A percentile compares a stretch with the other conserved stretches of the same genome.
Evolutionary conservation across 805 yeast species (phyloP).

Genomic region (Yarrowia yakushimensis): DNA sequence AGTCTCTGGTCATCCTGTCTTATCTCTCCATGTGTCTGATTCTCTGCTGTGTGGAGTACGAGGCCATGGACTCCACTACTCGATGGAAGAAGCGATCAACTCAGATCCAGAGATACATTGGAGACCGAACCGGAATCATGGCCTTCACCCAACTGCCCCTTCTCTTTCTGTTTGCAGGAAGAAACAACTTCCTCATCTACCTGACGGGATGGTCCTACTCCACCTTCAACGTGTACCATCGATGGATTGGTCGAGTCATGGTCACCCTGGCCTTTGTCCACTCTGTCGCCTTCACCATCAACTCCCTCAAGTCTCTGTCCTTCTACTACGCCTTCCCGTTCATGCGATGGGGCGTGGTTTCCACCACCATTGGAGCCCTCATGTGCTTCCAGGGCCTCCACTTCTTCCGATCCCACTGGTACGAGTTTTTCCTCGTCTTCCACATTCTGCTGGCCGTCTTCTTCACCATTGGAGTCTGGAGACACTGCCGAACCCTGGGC

Average conservation of each 20-base stretch:
- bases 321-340: not conserved
- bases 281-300: conserved; percentile 25
- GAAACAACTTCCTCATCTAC: conserved; percentile 63
- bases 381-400: conserved; percentile 50
- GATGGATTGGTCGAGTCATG: conserved; percentile 35
- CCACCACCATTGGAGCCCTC: conserved; percentile 43
- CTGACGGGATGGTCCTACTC: conserved; percentile 61
- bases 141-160: conserved; percentile 34
- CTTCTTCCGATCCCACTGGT: conserved; percentile 49
- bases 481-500: conserved; percentile 47
- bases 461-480: conserved; percentile 55
- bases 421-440: conserved; percentile 57
- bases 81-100: conserved; percentile 36
- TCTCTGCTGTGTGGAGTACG: conserved; percentile 29
- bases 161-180: conserved; percentile 49
- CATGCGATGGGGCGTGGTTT: conserved; percentile 44
- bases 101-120: conserved; percentile 30
- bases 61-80: not conserved
- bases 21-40: conserved; percentile 38
- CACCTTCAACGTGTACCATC: conserved; percentile 59
- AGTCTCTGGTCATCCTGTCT: conserved; percentile 40
- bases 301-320: not conserved
- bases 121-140: conserved; percentile 31
- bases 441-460: conserved; percentile 56
- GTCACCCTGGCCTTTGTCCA: conserved; percentile 33